Evolutionary conservation across 2,329 filamentous ascomycete species (phyloP).

Genomic region (Talaromyces marneffei): DNA sequence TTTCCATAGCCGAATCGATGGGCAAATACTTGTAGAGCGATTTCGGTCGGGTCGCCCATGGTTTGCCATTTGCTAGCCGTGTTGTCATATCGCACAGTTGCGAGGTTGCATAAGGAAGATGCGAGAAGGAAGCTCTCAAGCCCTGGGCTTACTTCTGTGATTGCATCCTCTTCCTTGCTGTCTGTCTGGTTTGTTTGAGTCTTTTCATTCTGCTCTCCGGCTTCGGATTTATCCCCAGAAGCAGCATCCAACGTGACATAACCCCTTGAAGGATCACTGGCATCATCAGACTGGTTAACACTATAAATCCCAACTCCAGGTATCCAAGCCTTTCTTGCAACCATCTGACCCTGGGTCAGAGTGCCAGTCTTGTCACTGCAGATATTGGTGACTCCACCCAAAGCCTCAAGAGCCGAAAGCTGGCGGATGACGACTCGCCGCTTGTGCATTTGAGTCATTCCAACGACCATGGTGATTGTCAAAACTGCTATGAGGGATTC

Average conservation of each 20-base stretch:
- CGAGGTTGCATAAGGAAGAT: constrained; percentile 52
- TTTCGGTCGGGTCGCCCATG: constrained; percentile 61
- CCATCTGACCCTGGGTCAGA: constrained; percentile 53
- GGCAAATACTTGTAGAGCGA: constrained; percentile 61
- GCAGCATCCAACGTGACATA: constrained; percentile 35
- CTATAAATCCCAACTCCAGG: constrained; percentile 49
- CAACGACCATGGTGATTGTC: constrained; percentile 56
- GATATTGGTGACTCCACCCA: constrained; percentile 54
- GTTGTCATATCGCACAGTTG: constrained; percentile 43
- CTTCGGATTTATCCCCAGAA: constrained; percentile 25
- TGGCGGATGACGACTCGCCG: constrained; percentile 51
- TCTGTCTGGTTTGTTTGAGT: constrained; percentile 53
- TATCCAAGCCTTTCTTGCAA: constrained; percentile 55
- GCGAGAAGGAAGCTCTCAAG: constrained; percentile 49
- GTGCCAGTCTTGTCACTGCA: constrained; percentile 56
- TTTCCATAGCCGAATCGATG: constrained; percentile 53
- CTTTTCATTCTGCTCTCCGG: constrained; percentile 31
- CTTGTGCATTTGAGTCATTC: constrained; percentile 50
- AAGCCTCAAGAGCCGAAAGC: constrained; percentile 50
- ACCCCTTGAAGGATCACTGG: constrained; percentile 52
- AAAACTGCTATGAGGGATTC: constrained; percentile 59
- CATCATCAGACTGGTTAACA: constrained; percentile 48
- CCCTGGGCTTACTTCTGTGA: constrained; percentile 39
- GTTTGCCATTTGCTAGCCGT: constrained; percentile 48
- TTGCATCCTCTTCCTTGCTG: constrained; percentile 13